These are phyloP conservation scores for Otatea glauca DNA, from an alignment of 176 grass and related monocot species.

Conservation along the genomic window DNA sequence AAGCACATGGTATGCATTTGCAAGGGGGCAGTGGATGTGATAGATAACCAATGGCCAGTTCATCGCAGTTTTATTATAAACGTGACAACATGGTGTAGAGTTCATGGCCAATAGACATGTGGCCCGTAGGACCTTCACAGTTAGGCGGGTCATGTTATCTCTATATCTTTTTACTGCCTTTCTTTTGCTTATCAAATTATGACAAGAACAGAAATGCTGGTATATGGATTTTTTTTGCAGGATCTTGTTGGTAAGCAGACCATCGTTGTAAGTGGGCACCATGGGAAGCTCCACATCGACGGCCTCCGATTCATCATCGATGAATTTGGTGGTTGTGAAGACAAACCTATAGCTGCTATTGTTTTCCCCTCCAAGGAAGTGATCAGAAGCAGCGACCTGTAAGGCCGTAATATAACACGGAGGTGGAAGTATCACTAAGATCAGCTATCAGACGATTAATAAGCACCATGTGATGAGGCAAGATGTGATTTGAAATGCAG, in stretches of 20 bases:
- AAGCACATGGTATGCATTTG: constrained; percentile 5
- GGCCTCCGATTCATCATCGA: constrained; percentile 81
- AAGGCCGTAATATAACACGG: too few species aligned
- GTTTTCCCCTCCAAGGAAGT: constrained; percentile 78
- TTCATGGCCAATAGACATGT: not conserved
- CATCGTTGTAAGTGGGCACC: constrained; percentile 77
- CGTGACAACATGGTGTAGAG: too few species aligned
- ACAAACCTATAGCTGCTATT: constrained; percentile 74
- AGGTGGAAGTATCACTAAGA: too few species aligned
- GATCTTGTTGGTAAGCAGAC: constrained; percentile 65
- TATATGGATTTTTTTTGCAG: constrained; percentile 44
- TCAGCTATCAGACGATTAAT: too few species aligned
- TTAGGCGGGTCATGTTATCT: not conserved
- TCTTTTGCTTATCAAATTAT: not conserved
- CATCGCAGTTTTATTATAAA: too few species aligned
- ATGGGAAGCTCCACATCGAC: constrained; percentile 75
- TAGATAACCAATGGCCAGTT: not conserved
- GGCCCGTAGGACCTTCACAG: not conserved
- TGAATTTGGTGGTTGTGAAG: constrained; percentile 70
- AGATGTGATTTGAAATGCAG: too few species aligned
- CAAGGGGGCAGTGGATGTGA: constrained; percentile 21
- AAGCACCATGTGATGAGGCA: too few species aligned
- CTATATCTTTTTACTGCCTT: not conserved
- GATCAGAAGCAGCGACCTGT: constrained; percentile 46
- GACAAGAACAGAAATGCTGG: not conserved